Base-by-base conservation (phyloP, 1,284 basidiomycete genomes). In the Leccinum pallidistipes region DNA sequence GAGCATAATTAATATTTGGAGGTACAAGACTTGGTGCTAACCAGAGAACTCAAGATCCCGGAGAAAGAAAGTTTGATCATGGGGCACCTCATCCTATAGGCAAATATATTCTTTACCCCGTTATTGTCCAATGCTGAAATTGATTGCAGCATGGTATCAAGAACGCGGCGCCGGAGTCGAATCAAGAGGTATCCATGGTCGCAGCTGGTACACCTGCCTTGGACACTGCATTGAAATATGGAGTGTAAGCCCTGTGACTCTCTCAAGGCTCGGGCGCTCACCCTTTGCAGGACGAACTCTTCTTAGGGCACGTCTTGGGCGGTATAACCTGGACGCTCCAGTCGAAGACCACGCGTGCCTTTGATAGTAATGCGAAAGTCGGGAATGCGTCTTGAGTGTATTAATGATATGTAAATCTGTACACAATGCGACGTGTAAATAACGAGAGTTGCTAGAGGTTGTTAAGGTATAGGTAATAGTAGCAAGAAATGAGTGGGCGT, bases 141-240 rank as follows among this genome's bases (percentile, higher is more conserved):
- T 16, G 14, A 16, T 61, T 75, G 74, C 16, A 83, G 55, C 77
- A 75, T 57, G 84, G 84, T 40, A 79, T 74, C 71, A 73, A 62
- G 71, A 74, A 59, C 63, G 55, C 4, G 74, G 72, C 55, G 74
- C 74, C 43, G 73, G 72, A 3, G 73, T 73, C 10, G 69, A 72
- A 59, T 47, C 59, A n/a, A 64, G 64, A 18, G 73, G 76, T 9
- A 71, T 73, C 14, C 77, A 83, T 0, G 88, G 88, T 24, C 78
- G 88, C 43, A 86, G 85, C 61, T 90, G 85, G 78, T 90, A 86
- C 72, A 90, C 89, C 2, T 79, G 83, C 49, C 79, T 90, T 5
- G 88, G 88, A 7, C 89, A 91, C 68, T 73, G 81, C 55, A 82
- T 81, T 64, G 80, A 83, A 63, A 88, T 82, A 1, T 85, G 83